These are phyloP conservation scores for Zasmidium angulare DNA, from an alignment of 2,329 filamentous ascomycete genomes.

Conservation along the genomic window DNA sequence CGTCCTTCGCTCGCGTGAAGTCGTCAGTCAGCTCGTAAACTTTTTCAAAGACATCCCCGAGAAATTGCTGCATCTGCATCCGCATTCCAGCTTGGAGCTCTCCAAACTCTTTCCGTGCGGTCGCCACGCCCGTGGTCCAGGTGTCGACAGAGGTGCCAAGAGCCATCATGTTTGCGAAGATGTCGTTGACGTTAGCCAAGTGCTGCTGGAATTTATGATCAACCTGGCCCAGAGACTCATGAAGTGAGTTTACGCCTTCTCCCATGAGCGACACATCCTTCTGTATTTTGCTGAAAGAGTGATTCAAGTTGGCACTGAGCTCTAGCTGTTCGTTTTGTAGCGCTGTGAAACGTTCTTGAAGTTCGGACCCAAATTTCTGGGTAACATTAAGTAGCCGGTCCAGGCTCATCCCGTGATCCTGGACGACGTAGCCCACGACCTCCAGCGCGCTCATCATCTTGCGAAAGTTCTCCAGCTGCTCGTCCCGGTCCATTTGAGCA, in stretches of 20 bases:
- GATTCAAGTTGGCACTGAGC: slow-evolving; percentile 5
- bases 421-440: slow-evolving; percentile 3
- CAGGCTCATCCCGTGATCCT: not conserved
- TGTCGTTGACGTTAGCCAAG: not conserved
- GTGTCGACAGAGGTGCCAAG: not conserved
- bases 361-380: not conserved
- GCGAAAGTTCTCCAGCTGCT: slow-evolving; percentile 24
- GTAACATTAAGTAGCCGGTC: not conserved
- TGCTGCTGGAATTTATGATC: not conserved
- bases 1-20: not conserved
- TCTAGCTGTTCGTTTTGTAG: not conserved
- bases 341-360: not conserved
- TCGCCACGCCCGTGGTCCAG: not conserved
- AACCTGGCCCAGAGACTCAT: not conserved
- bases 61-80: not conserved
- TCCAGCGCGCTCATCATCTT: slow-evolving; percentile 8
- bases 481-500: slow-evolving; percentile 56
- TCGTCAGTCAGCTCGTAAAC: not conserved
- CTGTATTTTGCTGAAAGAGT: slow-evolving; percentile 1
- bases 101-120: not conserved
- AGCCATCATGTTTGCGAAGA: not conserved
- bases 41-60: not conserved
- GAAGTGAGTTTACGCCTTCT: not conserved
- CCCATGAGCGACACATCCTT: slow-evolving; percentile 6
- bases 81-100: not conserved